These are phyloP conservation scores for Pichia norvegensis DNA, from an alignment of 1,139 yeast species.

Conservation along the genomic window DNA sequence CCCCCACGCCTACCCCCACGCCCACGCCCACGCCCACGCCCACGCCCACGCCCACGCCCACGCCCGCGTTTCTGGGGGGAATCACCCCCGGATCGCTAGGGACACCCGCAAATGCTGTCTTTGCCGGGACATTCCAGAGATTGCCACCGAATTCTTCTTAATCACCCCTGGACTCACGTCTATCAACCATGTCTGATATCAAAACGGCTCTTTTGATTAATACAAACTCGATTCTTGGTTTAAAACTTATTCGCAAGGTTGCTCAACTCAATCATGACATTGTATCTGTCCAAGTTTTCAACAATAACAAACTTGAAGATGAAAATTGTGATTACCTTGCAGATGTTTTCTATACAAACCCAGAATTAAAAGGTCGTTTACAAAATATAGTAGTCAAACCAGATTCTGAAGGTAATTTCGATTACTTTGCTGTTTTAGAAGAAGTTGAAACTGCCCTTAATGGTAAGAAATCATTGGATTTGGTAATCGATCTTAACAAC, in stretches of 20 bases:
- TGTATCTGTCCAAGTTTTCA: neutral
- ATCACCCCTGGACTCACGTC: neutral
- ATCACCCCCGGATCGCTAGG: too few species aligned
- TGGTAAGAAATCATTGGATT: neutral
- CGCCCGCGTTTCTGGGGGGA: too few species aligned
- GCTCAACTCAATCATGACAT: conserved; percentile 3
- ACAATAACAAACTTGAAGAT: neutral
- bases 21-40: too few species aligned
- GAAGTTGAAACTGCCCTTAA: neutral
- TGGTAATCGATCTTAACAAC: conserved; percentile 7
- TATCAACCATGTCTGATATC: neutral
- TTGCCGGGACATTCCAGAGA: neutral
- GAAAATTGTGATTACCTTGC: neutral
- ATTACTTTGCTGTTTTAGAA: neutral
- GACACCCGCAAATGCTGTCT: neutral
- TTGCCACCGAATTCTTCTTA: neutral
- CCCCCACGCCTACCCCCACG: too few species aligned
- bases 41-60: too few species aligned
- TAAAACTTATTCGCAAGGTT: conserved; percentile 1
- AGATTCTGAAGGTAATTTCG: neutral
- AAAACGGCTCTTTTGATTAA: conserved; percentile 7
- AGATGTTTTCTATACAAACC: conserved; percentile 5
- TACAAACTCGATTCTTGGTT: conserved; percentile 6
- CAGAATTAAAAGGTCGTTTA: conserved; percentile 4
- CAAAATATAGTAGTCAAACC: neutral